Conservation (phyloP, 805 yeast species). For the Debaryomyces prosopidis region DNA sequence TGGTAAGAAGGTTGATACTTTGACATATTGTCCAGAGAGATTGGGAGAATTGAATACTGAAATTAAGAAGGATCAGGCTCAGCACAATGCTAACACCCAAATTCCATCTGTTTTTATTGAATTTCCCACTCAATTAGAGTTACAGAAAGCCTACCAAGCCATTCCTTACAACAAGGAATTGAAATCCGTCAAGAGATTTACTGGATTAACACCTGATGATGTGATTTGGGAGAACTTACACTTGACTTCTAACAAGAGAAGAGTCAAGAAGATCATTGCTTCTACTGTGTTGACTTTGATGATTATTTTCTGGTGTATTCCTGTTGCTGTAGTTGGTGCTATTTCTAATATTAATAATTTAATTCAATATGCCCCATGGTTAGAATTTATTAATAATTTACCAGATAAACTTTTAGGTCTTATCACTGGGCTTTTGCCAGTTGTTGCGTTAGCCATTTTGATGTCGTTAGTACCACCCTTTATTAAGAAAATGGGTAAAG, state of each 20-base stretch:
- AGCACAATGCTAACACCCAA: constrained; percentile 51
- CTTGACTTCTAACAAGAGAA: constrained; percentile 56
- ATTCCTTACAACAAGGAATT: constrained; percentile 55
- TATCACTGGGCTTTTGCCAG: constrained; percentile 69
- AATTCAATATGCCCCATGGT: constrained; percentile 51
- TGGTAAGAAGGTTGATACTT: constrained; percentile 84
- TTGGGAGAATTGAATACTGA: constrained; percentile 69
- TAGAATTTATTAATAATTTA: constrained; percentile 55
- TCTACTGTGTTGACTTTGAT: constrained; percentile 61
- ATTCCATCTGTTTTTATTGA: constrained; percentile 75
- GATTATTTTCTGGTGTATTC: constrained; percentile 70
- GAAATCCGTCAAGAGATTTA: constrained; percentile 47
- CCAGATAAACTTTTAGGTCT: constrained; percentile 59
- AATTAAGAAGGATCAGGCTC: constrained; percentile 57
- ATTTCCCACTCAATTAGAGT: constrained; percentile 81
- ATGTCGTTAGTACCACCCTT: constrained; percentile 68
- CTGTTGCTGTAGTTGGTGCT: constrained; percentile 77
- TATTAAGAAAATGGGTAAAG: constrained; percentile 67
- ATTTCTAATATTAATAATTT: constrained; percentile 66
- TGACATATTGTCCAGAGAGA: constrained; percentile 67
- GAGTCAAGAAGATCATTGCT: constrained; percentile 57
- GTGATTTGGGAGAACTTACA: constrained; percentile 80
- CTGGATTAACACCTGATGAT: constrained; percentile 78
- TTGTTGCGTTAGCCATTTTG: constrained; percentile 61
- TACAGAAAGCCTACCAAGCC: constrained; percentile 88